Evolutionary conservation across 176 grass and related monocot genomes (phyloP).

Genomic region (Dactylis glomerata): DNA sequence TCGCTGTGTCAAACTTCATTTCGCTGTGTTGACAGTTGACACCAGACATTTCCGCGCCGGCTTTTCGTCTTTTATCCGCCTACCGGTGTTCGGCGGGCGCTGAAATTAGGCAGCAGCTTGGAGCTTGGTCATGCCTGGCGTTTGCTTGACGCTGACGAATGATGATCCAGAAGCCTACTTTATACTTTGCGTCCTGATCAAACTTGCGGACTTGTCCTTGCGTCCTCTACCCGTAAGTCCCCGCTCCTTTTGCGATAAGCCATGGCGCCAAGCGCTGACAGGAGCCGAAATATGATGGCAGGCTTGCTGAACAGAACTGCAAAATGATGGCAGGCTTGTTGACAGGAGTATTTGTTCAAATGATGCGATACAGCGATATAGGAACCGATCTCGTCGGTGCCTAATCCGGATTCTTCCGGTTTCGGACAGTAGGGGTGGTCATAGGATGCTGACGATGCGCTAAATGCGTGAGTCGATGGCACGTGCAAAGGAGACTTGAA

Average conservation of each 20-base stretch:
- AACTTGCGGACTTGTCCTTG: background rate
- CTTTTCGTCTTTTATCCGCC: no score
- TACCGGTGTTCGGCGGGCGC: background rate
- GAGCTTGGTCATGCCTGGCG: background rate
- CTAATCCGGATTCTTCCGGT: background rate
- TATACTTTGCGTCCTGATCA: background rate
- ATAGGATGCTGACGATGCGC: background rate
- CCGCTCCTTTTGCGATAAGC: background rate
- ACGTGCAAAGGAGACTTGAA: no score
- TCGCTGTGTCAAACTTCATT: no score
- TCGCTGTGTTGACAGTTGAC: background rate
- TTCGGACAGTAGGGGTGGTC: background rate
- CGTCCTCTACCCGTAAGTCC: background rate
- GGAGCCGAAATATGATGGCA: background rate
- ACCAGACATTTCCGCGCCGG: background rate
- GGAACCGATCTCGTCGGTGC: slow-evolving; percentile 7
- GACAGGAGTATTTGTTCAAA: no score
- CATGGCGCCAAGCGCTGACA: background rate
- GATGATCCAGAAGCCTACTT: background rate
- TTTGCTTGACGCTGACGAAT: background rate
- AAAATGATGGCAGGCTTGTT: no score
- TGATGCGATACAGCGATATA: background rate
- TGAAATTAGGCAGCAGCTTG: background rate
- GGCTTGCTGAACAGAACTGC: background rate
- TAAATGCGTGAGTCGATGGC: no score